These are phyloP conservation scores for Lotus japonicus DNA, from an alignment of 306 rosid genomes.

Conservation along the genomic window DNA sequence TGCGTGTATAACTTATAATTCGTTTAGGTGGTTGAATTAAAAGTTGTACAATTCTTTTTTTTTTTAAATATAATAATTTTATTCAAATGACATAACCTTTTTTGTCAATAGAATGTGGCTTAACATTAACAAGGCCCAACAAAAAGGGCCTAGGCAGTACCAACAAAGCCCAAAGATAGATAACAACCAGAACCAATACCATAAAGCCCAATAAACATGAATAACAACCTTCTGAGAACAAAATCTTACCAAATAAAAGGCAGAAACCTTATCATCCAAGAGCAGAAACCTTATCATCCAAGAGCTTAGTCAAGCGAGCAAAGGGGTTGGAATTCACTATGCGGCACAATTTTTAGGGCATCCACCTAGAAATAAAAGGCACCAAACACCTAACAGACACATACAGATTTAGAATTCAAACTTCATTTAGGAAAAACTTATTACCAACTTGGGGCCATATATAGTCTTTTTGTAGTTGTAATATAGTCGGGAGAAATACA, in stretches of 20 bases:
- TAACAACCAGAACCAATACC: no score
- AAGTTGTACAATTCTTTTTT: no score
- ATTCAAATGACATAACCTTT: no score
- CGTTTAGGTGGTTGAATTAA: conserved; percentile 9
- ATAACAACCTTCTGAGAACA: not conserved
- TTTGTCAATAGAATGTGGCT: no score
- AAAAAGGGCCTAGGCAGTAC: no score
- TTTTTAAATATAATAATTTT: no score
- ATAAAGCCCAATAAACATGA: not conserved
- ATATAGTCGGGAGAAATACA: conserved; percentile 83
- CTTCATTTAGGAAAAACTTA: conserved; percentile 17
- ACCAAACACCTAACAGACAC: conserved; percentile 17
- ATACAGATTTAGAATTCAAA: conserved; percentile 5
- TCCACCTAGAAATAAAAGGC: conserved; percentile 62
- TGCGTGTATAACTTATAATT: conserved; percentile 3
- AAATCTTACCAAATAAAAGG: no score
- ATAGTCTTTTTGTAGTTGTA: conserved; percentile 67
- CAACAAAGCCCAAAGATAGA: no score
- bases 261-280: no score
- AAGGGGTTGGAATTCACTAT: conserved; percentile 80
- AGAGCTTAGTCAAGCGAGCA: conserved; percentile 70
- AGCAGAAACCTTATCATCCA: conserved; percentile 97
- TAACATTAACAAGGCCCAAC: no score
- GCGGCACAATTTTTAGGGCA: conserved; percentile 72
- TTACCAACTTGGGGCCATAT: conserved; percentile 85